These are phyloP conservation scores for Aspergillus sparsus DNA, from an alignment of 495 filamentous ascomycete genomes.

Conservation along the genomic window DNA sequence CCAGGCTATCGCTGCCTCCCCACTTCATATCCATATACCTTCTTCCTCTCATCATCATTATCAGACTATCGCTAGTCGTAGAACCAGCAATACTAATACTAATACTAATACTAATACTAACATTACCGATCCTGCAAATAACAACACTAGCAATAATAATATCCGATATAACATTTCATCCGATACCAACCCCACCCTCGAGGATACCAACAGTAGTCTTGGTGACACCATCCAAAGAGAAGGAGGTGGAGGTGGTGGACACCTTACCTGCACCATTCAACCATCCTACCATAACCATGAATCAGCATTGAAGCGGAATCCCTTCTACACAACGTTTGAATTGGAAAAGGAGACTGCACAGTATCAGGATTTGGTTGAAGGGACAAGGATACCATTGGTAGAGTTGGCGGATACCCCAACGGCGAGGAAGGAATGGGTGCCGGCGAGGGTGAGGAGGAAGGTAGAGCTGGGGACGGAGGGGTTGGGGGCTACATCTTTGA, in stretches of 20 bases:
- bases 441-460: slow-evolving; percentile 22
- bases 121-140: neutral
- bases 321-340: slow-evolving; percentile 30
- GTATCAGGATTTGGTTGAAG: slow-evolving; percentile 30
- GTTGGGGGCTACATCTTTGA: slow-evolving; percentile 30
- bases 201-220: neutral
- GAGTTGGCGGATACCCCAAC: slow-evolving; percentile 35
- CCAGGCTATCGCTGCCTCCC: slow-evolving; percentile 37
- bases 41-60: neutral
- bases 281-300: slow-evolving; percentile 32
- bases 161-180: neutral
- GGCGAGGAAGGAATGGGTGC: slow-evolving; percentile 25
- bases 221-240: neutral
- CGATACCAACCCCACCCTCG: slow-evolving; percentile 9
- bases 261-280: slow-evolving; percentile 31
- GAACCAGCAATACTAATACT: neutral
- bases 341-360: slow-evolving; percentile 21
- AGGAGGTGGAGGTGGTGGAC: neutral
- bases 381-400: slow-evolving; percentile 29
- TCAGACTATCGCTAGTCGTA: slow-evolving; percentile 2
- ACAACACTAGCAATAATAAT: slow-evolving; percentile 6
- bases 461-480: slow-evolving; percentile 21
- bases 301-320: slow-evolving; percentile 31
- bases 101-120: neutral
- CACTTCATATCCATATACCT: slow-evolving; percentile 22